Percentiles rank a stretch among this genome's conserved stretches.
These are phyloP conservation scores for Boletus reticuloceps DNA, from an alignment of 768 basidiomycete genomes.

Conservation along the genomic window DNA sequence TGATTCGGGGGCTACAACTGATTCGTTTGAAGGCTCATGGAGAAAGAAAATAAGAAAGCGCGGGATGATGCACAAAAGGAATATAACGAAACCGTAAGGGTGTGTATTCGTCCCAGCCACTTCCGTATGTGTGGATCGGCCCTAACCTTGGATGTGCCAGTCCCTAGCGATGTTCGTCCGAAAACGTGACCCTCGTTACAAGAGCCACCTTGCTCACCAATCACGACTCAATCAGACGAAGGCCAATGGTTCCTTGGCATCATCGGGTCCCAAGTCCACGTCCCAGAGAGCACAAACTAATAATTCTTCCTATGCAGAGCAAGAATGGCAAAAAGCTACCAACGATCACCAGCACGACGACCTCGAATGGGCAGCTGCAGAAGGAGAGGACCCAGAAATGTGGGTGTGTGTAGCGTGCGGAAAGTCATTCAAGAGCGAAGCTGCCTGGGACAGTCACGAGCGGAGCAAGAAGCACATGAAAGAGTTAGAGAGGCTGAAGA, in stretches of 20 bases:
- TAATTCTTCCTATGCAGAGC: slow-evolving; percentile 63
- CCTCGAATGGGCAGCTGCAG: slow-evolving; percentile 72
- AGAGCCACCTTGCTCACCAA: slow-evolving; percentile 52
- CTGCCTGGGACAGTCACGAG: slow-evolving; percentile 96
- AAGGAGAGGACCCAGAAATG: slow-evolving; percentile 70
- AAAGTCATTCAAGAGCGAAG: slow-evolving; percentile 87
- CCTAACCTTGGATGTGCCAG: slow-evolving; percentile 35
- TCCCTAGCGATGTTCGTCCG: slow-evolving; percentile 71
- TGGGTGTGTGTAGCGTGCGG: slow-evolving; percentile 96
- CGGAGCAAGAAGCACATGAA: slow-evolving; percentile 91
- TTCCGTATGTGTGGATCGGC: not conserved
- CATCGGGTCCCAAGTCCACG: slow-evolving; percentile 23
- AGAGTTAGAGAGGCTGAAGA: slow-evolving; percentile 75
- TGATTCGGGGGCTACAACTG: not conserved
- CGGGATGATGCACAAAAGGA: slow-evolving; percentile 85
- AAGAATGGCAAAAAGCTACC: slow-evolving; percentile 83
- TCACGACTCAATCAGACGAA: slow-evolving; percentile 37
- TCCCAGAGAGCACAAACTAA: slow-evolving; percentile 24
- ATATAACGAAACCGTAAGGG: slow-evolving; percentile 89
- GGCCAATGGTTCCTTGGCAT: slow-evolving; percentile 29
- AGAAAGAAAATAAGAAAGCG: slow-evolving; percentile 92
- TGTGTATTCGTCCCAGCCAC: slow-evolving; percentile 36
- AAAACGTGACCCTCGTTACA: slow-evolving; percentile 89
- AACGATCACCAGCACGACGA: slow-evolving; percentile 39
- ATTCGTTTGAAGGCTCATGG: slow-evolving; percentile 65